Conservation (phyloP, 768 basidiomycete genomes). For the Leccinum truebloodii region DNA sequence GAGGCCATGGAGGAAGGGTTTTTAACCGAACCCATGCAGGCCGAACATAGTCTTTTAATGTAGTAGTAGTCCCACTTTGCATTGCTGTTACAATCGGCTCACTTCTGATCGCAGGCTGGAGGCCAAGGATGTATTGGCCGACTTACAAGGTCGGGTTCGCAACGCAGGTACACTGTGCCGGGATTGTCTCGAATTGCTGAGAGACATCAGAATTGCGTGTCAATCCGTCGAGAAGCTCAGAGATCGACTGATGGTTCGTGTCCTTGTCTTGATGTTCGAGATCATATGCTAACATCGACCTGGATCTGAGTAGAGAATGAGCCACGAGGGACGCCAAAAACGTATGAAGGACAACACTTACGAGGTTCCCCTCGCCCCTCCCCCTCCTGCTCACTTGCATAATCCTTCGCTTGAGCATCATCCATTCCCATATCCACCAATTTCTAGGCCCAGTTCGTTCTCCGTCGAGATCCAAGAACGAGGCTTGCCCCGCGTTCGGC, state of each 20-base stretch:
- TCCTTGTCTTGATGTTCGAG: neutral
- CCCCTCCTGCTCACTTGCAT: neutral
- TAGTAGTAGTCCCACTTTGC: neutral
- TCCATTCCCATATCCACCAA: no score
- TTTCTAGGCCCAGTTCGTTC: no score
- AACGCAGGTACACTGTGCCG: neutral
- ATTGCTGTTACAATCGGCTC: neutral
- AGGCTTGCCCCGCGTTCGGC: no score
- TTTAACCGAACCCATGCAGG: neutral
- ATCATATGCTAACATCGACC: neutral
- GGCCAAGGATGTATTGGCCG: no score
- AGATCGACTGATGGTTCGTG: neutral
- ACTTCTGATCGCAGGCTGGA: neutral
- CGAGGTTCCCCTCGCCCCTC: neutral
- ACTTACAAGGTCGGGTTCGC: neutral
- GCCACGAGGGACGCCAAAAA: neutral
- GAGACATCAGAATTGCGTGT: accelerated
- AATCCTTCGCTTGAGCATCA: neutral
- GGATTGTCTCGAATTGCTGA: neutral
- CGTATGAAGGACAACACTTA: accelerated
- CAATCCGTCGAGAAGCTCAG: neutral
- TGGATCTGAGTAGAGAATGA: neutral
- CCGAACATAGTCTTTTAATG: no score
- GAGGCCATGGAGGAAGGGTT: neutral
- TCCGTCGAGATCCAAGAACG: no score